phyloP scores from a whole-genome alignment of 441 rosid genomes.

The Daphne laureola region DNA sequence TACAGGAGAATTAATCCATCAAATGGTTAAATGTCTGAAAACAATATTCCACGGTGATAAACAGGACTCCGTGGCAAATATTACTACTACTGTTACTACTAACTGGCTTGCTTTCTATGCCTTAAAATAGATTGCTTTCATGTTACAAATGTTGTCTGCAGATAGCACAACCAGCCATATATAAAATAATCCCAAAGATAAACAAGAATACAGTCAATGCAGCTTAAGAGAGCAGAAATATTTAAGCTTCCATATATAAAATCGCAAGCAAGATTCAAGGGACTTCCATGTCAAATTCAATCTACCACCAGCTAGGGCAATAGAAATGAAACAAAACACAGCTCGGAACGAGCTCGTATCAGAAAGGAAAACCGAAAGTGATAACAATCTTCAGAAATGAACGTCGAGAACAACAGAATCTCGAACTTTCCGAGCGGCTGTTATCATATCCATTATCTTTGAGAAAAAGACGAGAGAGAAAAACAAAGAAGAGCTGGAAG shows the following conservation, averaged over 20 bases:
- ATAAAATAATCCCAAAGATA: too few relatives aligned
- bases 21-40: too few relatives aligned
- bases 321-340: not conserved
- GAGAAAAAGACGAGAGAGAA: not conserved
- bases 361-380: not conserved
- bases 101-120: too few relatives aligned
- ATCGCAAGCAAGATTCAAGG: too few relatives aligned
- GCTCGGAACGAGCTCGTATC: not conserved
- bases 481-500: not conserved
- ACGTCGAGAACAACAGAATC: conserved; percentile 9
- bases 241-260: too few relatives aligned
- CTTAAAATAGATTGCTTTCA: too few relatives aligned
- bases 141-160: not conserved
- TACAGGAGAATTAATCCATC: too few relatives aligned
- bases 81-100: too few relatives aligned
- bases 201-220: not conserved
- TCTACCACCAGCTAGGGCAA: not conserved
- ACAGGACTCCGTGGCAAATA: too few relatives aligned
- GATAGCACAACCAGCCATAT: not conserved
- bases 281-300: not conserved
- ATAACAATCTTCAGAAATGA: not conserved
- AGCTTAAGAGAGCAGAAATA: not conserved
- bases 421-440: conserved; percentile 5
- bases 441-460: not conserved
- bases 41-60: too few relatives aligned